These are phyloP conservation scores for Penicillium goetzii DNA, from an alignment of 495 filamentous ascomycete genomes.

Conservation along the genomic window DNA sequence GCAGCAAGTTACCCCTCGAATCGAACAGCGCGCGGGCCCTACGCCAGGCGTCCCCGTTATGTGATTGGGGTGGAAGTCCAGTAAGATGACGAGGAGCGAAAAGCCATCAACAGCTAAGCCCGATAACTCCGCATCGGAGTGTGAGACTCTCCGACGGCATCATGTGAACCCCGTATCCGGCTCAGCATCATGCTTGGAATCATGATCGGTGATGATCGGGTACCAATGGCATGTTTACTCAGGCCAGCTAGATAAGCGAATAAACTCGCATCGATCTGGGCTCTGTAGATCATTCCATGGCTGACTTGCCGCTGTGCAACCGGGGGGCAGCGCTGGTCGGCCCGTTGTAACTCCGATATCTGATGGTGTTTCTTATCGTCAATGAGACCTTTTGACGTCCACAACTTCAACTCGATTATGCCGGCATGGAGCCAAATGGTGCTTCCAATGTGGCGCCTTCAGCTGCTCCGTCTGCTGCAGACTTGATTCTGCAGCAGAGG, in stretches of 20 bases:
- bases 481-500: slow-evolving; percentile 46
- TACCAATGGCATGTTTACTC: background rate
- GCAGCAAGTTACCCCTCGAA: slow-evolving; percentile 5
- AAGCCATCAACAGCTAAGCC: slow-evolving; percentile 10
- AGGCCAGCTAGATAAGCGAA: background rate
- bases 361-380: slow-evolving; percentile 27
- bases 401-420: slow-evolving; percentile 17
- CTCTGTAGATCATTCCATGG: slow-evolving; percentile 6
- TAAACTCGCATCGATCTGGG: background rate
- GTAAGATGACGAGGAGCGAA: slow-evolving; percentile 14
- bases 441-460: slow-evolving; percentile 39
- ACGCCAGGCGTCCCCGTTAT: slow-evolving; percentile 8
- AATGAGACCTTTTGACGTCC: slow-evolving; percentile 14
- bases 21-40: slow-evolving; percentile 9
- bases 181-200: background rate
- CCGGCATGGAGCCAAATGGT: slow-evolving; percentile 49
- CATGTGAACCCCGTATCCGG: slow-evolving; percentile 18
- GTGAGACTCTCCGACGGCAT: slow-evolving; percentile 11
- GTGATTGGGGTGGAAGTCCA: slow-evolving; percentile 5
- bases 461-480: slow-evolving; percentile 42
- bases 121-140: slow-evolving; percentile 30
- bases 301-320: slow-evolving; percentile 10
- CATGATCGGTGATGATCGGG: background rate
- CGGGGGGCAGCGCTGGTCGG: slow-evolving; percentile 25
- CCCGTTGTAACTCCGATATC: slow-evolving; percentile 42